Evolutionary conservation across 2,329 filamentous ascomycete genomes (phyloP).

Genomic region (Clonostachys byssicola): DNA sequence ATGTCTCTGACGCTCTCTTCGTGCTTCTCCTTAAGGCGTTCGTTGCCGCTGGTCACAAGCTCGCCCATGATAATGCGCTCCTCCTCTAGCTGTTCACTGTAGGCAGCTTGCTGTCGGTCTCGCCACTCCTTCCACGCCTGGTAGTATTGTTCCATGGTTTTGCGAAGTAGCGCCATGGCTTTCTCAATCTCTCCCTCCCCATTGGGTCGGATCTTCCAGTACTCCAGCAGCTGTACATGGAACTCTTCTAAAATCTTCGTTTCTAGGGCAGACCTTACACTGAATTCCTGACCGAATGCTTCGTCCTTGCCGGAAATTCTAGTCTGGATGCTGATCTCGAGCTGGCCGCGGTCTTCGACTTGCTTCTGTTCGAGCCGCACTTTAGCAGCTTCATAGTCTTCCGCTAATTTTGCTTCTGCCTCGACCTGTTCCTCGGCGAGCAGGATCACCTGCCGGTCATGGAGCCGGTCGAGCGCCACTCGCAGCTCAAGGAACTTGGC

Average conservation of each 20-base stretch:
- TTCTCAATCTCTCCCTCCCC: conserved; percentile 20
- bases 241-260: conserved; percentile 38
- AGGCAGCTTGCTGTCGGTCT: conserved; percentile 30
- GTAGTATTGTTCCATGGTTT: conserved; percentile 34
- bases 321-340: conserved; percentile 13
- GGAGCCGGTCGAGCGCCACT: conserved; percentile 27
- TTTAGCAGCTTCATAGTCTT: conserved; percentile 13
- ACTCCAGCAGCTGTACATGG: conserved; percentile 24
- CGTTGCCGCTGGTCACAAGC: conserved; percentile 32
- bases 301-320: conserved; percentile 26
- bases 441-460: conserved; percentile 33
- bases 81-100: conserved; percentile 28
- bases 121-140: conserved; percentile 34
- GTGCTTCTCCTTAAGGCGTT: conserved; percentile 17
- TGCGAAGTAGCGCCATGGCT: conserved; percentile 26
- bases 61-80: conserved; percentile 32
- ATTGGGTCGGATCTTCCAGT: conserved; percentile 28
- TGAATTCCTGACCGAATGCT: conserved; percentile 32
- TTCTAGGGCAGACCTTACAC: conserved; percentile 32
- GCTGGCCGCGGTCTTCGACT: conserved; percentile 18
- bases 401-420: conserved; percentile 18
- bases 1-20: conserved; percentile 23
- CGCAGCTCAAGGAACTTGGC: conserved; percentile 30
- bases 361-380: conserved; percentile 25
- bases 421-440: conserved; percentile 31